phyloP scores from a whole-genome alignment of 148 eudicot genomes.

The Camellia lanceoleosa region DNA sequence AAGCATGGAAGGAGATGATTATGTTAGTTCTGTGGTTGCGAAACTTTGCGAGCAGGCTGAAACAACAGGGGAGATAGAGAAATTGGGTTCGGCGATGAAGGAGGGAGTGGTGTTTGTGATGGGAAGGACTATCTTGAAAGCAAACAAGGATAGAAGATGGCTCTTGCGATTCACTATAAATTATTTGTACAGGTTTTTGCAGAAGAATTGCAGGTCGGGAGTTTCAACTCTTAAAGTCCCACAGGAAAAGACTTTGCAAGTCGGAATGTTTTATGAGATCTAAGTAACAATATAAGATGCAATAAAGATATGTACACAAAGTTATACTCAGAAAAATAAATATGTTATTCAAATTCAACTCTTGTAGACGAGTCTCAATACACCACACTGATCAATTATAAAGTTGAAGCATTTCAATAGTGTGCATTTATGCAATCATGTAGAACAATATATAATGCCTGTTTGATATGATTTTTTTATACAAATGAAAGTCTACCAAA shows the following conservation, averaged over 20 bases:
- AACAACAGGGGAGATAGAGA: not conserved
- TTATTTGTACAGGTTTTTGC: slow-evolving; percentile 31
- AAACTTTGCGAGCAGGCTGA: slow-evolving; percentile 14
- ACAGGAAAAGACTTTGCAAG: slow-evolving; percentile 23
- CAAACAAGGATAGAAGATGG: slow-evolving; percentile 14
- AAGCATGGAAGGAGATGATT: slow-evolving; percentile 1
- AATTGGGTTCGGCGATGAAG: slow-evolving; percentile 12
- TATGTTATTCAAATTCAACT: no score
- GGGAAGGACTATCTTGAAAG: slow-evolving; percentile 22
- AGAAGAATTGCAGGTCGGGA: slow-evolving; percentile 29
- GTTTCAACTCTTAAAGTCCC: slow-evolving; percentile 22
- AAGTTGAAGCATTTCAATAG: no score
- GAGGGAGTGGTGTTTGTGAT: slow-evolving; percentile 21
- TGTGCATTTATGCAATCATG: no score
- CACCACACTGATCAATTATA: no score
- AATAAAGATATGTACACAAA: no score
- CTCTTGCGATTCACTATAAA: slow-evolving; percentile 20
- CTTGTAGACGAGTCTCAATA: no score
- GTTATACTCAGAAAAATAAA: no score
- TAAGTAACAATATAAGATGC: not conserved
- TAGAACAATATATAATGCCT: no score
- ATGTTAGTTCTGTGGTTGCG: slow-evolving; percentile 4
- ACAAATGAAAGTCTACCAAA: no score
- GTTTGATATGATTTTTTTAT: no score
- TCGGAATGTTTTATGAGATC: slow-evolving; percentile 24